A percentile compares a stretch with the other conserved stretches of the same genome.
Evolutionary conservation across 495 filamentous ascomycete species (phyloP).

Genomic region (Daldinia bambusicola): DNA sequence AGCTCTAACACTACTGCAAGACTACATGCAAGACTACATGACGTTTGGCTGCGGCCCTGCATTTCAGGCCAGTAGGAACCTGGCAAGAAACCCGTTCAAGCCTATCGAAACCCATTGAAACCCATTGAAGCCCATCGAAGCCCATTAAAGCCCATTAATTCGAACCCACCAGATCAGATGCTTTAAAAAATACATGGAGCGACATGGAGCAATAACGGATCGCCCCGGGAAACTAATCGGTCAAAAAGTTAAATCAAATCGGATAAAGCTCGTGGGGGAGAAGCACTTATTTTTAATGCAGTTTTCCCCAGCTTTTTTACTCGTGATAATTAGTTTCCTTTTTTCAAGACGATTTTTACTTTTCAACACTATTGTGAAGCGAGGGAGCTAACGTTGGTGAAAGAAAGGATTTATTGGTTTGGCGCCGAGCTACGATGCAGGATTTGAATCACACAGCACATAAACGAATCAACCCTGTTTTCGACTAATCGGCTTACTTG

Average conservation of each 20-base stretch:
- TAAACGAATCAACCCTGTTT: slow-evolving; percentile 38
- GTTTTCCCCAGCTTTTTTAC: slow-evolving; percentile 1
- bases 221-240: slow-evolving; percentile 2
- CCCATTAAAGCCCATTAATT: background rate
- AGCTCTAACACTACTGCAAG: slow-evolving; percentile 3
- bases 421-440: slow-evolving; percentile 4
- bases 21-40: slow-evolving; percentile 16
- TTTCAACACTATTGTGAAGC: background rate
- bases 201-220: background rate
- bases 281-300: background rate
- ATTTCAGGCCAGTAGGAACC: slow-evolving; percentile 5
- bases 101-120: background rate
- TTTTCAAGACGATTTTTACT: background rate
- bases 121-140: background rate
- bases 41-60: slow-evolving; percentile 18
- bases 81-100: background rate
- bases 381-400: background rate
- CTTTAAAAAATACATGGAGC: slow-evolving; percentile 9
- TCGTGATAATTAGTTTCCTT: background rate
- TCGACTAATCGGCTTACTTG: slow-evolving; percentile 30
- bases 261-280: slow-evolving; percentile 1
- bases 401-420: slow-evolving; percentile 5
- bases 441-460: slow-evolving; percentile 42
- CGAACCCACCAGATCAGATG: background rate
- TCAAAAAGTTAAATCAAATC: slow-evolving; percentile 5